Base-by-base conservation (phyloP, 2,329 filamentous ascomycete genomes). In the Aureobasidium musti region DNA sequence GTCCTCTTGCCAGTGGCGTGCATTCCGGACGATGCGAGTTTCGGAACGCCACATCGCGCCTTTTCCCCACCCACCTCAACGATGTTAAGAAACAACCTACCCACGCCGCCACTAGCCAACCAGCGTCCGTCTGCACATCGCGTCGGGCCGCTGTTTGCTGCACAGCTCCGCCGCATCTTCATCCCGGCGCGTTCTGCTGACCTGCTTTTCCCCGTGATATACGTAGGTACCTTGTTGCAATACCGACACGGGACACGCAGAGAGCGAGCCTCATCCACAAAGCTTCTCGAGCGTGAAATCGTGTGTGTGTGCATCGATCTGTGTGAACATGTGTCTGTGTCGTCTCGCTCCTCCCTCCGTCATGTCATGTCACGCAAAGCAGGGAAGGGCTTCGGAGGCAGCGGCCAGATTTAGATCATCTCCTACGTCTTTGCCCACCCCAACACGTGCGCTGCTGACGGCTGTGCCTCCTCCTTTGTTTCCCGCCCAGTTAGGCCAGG, bases 21-120 rank as follows among this genome's bases (percentile, higher is more conserved):
- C 47, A 64, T 64, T 64, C 61, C 61, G 61, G 54, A 61, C 41
- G 41, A 63, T 52, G 59, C 59, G 45, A 63, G 57, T 61, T 39
- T 63, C 60, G 60, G 60, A 43, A 53, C 60, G 60, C 60, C 61
- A 64, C 49, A 64, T 64, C 49, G 49, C 61, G 61, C 47, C 61
- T 64, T 64, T 45, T 64, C 61, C 61, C 61, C 61, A 64, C 61
- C 61, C 61, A 64, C 61, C 61, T 64, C 61, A 64, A 53, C 61
- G 47, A 54, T 37, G 61, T 45, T 52, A 39, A 49, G 59, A 49
- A 61, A 52, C 49, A 52, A 30, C 49, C 49, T 52, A 52, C 33
- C 45, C 33, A 52, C 45, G 57, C 45, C 59, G 59, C 30, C 35
- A 41, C 45, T 41, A 64, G 61, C 61, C 61, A 64, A 64, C 39